Evolutionary conservation across 2,329 filamentous ascomycete genomes (phyloP), one percentile per base, ranked within the genome.

Genomic region (Metarhizium robertsii): DNA sequence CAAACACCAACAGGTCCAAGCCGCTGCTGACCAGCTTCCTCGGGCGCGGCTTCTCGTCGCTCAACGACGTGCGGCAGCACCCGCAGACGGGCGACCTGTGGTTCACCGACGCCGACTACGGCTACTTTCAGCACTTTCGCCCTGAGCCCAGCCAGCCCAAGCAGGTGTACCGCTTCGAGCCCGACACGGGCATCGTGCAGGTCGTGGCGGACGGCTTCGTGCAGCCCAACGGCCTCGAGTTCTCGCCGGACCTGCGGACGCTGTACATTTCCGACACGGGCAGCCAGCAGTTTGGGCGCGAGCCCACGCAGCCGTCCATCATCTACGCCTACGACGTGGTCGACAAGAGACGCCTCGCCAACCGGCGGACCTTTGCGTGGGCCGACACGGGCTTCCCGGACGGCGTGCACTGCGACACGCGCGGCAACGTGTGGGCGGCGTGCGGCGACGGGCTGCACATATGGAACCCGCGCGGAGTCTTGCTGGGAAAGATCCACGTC

Each of bases 41-140:
- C 52, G 81, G 82, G 18, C 75, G 80, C 2, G 73, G 78, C 45
- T 85, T 85, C 67, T 82, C 77, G 64, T 84, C 80, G 0, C 67
- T 84, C 11, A 85, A 85, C 59, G 83, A 86, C 57, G 72, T 80
- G 0, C 72, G 75, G 1, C 64, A 81, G 55, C 75, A 84, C 59
- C 73, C 80, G 34, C 64, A 66, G 11, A 83, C 77, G 55, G 73
- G 75, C n/a, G 75, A 81, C 30, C 69, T 86, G n/a, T 86, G 83
- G 70, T 85, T 86, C 61, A 86, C 82, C 1, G 83, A 86, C 56
- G 77, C 79, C 0, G 72, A 76, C 7, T 86, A 86, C 59, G 83
- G 80, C 3, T 79, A 73, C 57, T 71, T 79, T 46, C 82, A 85
- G 62, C 72, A 79, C 29, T 84, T 85, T 61, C 73, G 82, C 0